A percentile compares a stretch with the other conserved stretches of the same genome.
These are phyloP conservation scores for Cryphonectria carpinicola DNA, from an alignment of 2,329 filamentous ascomycete genomes.

Conservation along the genomic window DNA sequence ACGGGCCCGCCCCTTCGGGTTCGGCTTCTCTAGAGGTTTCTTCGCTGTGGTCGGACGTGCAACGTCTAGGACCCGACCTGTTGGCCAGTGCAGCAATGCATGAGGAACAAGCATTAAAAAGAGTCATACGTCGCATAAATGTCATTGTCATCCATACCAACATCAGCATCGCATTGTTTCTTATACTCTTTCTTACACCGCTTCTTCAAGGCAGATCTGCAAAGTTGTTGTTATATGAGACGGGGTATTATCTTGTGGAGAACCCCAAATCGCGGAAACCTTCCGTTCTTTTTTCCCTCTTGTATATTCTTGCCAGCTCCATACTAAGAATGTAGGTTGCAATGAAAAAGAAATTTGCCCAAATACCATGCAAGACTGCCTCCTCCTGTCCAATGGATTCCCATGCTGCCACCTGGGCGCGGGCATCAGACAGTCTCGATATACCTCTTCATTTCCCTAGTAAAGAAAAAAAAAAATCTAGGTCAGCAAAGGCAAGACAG, in stretches of 20 bases:
- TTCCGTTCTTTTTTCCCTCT: constrained; percentile 9
- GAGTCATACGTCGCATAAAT: constrained; percentile 10
- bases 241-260: constrained; percentile 25
- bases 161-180: constrained; percentile 10
- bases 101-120: neutral
- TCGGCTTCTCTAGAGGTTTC: neutral
- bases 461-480: constrained; percentile 10
- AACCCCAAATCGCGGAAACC: constrained; percentile 10
- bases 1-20: neutral
- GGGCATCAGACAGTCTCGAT: constrained; percentile 69
- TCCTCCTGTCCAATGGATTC: neutral
- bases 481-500: constrained; percentile 31
- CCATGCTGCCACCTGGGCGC: neutral
- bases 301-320: constrained; percentile 4
- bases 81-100: neutral
- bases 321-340: neutral
- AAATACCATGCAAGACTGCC: constrained; percentile 4
- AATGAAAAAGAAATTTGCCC: neutral
- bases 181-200: neutral
- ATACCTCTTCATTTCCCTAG: constrained; percentile 76
- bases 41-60: neutral
- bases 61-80: neutral
- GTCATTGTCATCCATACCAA: constrained; percentile 13
- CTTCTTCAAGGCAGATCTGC: neutral
- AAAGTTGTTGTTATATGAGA: constrained; percentile 15